Conservation (phyloP, 2,329 filamentous ascomycete species). For the Apiospora sp. region DNA sequence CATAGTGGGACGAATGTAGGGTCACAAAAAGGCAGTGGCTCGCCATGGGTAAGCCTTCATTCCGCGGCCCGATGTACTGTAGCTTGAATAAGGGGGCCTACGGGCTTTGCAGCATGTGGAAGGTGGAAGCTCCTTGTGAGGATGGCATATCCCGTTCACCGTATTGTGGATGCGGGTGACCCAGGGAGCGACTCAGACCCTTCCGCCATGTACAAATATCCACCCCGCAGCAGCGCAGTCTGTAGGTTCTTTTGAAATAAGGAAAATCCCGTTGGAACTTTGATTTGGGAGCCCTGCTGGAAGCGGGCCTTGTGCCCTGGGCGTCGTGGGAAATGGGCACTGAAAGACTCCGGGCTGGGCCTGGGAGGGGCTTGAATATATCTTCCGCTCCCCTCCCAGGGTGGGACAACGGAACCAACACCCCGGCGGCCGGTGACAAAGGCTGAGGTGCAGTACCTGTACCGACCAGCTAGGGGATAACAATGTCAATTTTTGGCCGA, state of each 20-base stretch:
- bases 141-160: neutral
- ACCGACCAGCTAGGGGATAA: neutral
- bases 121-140: neutral
- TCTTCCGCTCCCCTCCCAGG: neutral
- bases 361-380: slow-evolving; percentile 10
- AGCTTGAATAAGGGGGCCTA: neutral
- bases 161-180: neutral
- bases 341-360: neutral
- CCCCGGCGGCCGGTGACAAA: neutral
- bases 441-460: neutral
- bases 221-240: neutral
- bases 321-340: neutral
- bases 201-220: neutral
- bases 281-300: neutral
- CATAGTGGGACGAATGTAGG: neutral
- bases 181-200: neutral
- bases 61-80: neutral
- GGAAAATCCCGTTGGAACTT: neutral
- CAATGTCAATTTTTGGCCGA: neutral
- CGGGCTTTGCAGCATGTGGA: neutral
- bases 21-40: neutral
- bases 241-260: neutral
- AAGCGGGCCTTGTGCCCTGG: neutral
- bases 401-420: neutral
- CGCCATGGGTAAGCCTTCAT: neutral